These are phyloP conservation scores for Fraxinus nigra DNA, from an alignment of 305 asterid genomes.

Conservation along the genomic window DNA sequence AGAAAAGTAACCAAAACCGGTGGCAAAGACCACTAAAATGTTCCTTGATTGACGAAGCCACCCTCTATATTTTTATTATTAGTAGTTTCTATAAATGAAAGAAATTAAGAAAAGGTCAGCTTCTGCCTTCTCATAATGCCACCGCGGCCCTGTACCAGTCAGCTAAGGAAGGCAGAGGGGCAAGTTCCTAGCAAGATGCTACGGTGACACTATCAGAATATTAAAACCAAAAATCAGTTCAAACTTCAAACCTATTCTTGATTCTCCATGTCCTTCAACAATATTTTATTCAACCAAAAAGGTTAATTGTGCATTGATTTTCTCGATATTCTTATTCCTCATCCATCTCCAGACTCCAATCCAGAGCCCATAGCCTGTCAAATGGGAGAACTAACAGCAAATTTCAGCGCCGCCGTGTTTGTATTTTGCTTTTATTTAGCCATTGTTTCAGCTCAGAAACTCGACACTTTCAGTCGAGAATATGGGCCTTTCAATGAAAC, in stretches of 20 bases:
- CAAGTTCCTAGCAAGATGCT: constrained; percentile 34
- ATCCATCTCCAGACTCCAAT: neutral
- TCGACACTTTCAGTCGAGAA: constrained; percentile 1
- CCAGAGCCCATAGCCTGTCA: constrained; percentile 14
- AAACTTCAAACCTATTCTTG: constrained; percentile 11
- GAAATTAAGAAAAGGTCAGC: neutral
- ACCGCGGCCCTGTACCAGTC: neutral
- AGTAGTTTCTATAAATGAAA: neutral
- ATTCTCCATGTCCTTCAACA: neutral
- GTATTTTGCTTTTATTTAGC: constrained; percentile 25
- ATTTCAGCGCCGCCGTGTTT: constrained; percentile 23
- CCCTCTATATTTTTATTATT: neutral
- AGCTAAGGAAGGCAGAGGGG: neutral
- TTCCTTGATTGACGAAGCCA: neutral
- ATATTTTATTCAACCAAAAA: constrained; percentile 13
- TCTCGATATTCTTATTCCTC: neutral
- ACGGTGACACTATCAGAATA: neutral
- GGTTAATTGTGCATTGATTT: constrained; percentile 1
- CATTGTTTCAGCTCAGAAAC: constrained; percentile 31
- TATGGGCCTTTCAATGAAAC: constrained; percentile 32
- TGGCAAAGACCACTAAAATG: neutral
- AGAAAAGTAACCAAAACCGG: neutral
- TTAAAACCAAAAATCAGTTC: neutral
- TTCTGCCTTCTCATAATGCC: neutral
- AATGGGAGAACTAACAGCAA: constrained; percentile 38